These are phyloP conservation scores for Tricholoma furcatifolium DNA, from an alignment of 768 basidiomycete species.

Conservation along the genomic window DNA sequence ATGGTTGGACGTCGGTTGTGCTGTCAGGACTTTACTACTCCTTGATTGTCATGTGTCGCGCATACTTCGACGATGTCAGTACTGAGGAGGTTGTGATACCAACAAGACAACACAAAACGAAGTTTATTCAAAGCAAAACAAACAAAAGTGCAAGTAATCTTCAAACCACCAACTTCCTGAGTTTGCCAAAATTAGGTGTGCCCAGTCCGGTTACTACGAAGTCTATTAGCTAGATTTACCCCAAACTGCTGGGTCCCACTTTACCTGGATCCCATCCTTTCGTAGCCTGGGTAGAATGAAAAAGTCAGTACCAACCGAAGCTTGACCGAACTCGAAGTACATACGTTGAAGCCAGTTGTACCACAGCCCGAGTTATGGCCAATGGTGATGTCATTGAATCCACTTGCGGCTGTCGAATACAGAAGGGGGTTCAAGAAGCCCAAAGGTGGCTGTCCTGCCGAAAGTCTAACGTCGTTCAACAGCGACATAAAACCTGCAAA, in stretches of 20 bases:
- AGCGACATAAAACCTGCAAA: slow-evolving; percentile 65
- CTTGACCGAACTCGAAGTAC: slow-evolving; percentile 21
- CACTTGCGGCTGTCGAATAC: slow-evolving; percentile 38
- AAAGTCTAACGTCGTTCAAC: slow-evolving; percentile 61
- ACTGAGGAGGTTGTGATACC: background rate
- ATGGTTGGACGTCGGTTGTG: no score
- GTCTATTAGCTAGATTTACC: background rate
- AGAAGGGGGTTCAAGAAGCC: slow-evolving; percentile 69
- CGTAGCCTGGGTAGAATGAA: slow-evolving; percentile 34
- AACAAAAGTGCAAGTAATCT: no score
- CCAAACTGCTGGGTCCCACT: slow-evolving; percentile 10
- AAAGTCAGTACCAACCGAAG: background rate
- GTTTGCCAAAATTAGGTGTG: slow-evolving; percentile 49
- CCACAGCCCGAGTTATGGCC: slow-evolving; percentile 63
- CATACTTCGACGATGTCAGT: no score
- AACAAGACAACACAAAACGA: background rate
- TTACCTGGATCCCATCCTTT: slow-evolving; percentile 60
- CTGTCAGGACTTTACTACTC: no score
- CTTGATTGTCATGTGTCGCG: no score
- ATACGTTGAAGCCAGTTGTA: slow-evolving; percentile 63
- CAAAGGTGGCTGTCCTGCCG: slow-evolving; percentile 39
- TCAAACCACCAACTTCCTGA: slow-evolving; percentile 36
- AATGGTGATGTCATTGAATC: slow-evolving; percentile 56
- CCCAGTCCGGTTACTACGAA: slow-evolving; percentile 53
- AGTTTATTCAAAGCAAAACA: slow-evolving; percentile 2